phyloP scores from a whole-genome alignment of 495 filamentous ascomycete genomes.

The Neurospora terricola region DNA sequence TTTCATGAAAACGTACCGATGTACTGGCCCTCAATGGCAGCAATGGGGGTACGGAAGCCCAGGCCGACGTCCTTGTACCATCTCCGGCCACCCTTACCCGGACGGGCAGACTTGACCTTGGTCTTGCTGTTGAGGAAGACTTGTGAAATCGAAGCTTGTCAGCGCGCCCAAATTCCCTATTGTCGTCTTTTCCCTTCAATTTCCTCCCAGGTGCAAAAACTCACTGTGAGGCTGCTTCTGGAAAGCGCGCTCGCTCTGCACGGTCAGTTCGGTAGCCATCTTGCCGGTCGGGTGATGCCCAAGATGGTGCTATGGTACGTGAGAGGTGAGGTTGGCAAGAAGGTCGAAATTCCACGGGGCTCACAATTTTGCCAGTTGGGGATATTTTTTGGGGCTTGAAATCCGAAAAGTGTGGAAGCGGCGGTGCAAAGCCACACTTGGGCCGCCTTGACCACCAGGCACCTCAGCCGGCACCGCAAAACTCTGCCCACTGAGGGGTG shows the following conservation, averaged over 20 bases:
- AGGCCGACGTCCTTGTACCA: conserved; percentile 99
- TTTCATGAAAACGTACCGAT: conserved; percentile 69
- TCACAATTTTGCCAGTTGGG: conserved; percentile 21
- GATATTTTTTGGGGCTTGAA: conserved; percentile 19
- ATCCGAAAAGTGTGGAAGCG: conserved; percentile 23
- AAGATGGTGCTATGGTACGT: conserved; percentile 18
- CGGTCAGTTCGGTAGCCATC: conserved; percentile 97
- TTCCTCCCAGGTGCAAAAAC: conserved; percentile 7
- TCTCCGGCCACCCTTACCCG: conserved; percentile 73
- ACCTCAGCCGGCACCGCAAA: not conserved
- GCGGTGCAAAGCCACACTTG: conserved; percentile 25
- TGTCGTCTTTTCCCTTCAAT: conserved; percentile 1
- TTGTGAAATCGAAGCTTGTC: conserved; percentile 10
- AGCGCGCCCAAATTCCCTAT: conserved; percentile 4
- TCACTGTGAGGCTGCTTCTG: conserved; percentile 94
- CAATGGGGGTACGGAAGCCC: conserved; percentile 95
- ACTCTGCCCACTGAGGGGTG: not conserved
- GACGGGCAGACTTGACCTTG: conserved; percentile 73
- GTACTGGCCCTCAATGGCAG: conserved; percentile 94
- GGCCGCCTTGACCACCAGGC: conserved; percentile 3
- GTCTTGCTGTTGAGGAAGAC: conserved; percentile 93
- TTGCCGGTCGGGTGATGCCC: conserved; percentile 46
- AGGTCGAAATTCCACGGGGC: conserved; percentile 9
- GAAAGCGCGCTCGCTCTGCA: conserved; percentile 96
- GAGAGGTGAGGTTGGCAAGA: conserved; percentile 8